Percentiles rank a stretch among this genome's conserved stretches.
Evolutionary conservation across 2,329 filamentous ascomycete genomes (phyloP).

Genomic region (Lasiodiplodia gonubiensis): DNA sequence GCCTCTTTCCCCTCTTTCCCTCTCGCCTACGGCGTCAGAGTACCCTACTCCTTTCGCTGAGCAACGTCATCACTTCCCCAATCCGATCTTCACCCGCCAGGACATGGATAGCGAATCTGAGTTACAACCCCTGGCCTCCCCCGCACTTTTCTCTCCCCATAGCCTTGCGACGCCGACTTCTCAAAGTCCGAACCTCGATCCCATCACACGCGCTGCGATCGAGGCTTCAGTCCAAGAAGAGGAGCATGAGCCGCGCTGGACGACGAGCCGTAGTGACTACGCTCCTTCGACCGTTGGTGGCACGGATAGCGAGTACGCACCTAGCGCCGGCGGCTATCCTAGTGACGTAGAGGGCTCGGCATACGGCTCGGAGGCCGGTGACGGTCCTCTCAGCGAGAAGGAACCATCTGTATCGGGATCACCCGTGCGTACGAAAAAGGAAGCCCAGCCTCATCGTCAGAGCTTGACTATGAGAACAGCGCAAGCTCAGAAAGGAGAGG

Average conservation of each 20-base stretch:
- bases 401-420: not conserved
- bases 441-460: constrained; percentile 9
- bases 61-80: not conserved
- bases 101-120: constrained; percentile 16
- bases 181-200: constrained; percentile 15
- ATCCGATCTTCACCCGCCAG: constrained; percentile 15
- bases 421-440: constrained; percentile 3
- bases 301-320: constrained; percentile 26
- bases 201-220: constrained; percentile 18
- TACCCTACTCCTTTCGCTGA: constrained; percentile 19
- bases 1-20: constrained; percentile 20
- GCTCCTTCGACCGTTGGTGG: constrained; percentile 25
- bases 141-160: constrained; percentile 8
- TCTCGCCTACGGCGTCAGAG: constrained; percentile 6
- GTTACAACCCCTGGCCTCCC: constrained; percentile 15
- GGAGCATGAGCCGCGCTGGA: constrained; percentile 25
- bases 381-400: constrained; percentile 4
- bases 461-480: constrained; percentile 27
- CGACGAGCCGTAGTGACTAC: constrained; percentile 26
- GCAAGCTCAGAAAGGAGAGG: constrained; percentile 10
- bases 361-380: not conserved
- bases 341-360: constrained; percentile 20
- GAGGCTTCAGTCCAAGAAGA: constrained; percentile 23
- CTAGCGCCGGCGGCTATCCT: constrained; percentile 16
- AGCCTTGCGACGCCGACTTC: constrained; percentile 12